Evolutionary conservation across 331 rosid genomes (phyloP).

Genomic region (Malus hybrid): DNA sequence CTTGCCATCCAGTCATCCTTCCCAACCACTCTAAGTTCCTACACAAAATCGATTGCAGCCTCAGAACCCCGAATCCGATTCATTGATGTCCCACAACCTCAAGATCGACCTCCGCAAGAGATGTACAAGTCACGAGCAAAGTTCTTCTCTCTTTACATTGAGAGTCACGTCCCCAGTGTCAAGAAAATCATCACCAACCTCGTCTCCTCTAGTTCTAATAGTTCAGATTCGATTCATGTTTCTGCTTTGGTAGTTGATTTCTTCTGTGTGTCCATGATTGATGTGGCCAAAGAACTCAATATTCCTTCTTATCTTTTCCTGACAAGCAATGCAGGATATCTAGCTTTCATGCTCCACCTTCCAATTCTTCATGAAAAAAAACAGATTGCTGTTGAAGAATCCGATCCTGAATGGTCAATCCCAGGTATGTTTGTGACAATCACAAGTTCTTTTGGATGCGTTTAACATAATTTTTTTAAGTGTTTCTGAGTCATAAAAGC

Average conservation of each 20-base stretch:
- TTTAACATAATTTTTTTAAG: too few relatives aligned
- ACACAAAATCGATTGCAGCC: neutral
- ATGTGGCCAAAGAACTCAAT: constrained; percentile 5
- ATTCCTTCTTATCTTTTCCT: constrained; percentile 17
- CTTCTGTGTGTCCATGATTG: constrained; percentile 12
- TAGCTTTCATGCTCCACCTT: constrained; percentile 1
- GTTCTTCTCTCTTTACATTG: neutral
- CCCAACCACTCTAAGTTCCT: neutral
- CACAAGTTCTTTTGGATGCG: too few relatives aligned
- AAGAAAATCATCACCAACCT: neutral
- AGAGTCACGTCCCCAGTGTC: constrained; percentile 27
- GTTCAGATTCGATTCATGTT: neutral
- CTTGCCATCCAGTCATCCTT: constrained; percentile 8
- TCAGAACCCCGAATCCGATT: constrained; percentile 9
- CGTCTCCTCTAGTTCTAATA: constrained; percentile 1
- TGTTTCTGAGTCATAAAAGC: too few relatives aligned
- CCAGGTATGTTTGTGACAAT: neutral
- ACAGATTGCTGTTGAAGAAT: neutral
- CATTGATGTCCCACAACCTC: constrained; percentile 18
- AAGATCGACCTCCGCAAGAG: neutral
- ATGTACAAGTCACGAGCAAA: neutral
- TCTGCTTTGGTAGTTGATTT: constrained; percentile 18
- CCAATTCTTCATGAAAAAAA: neutral
- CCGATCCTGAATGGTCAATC: constrained; percentile 4
- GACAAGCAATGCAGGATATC: constrained; percentile 7